Percentiles rank a stretch among this genome's conserved stretches.
phyloP scores from a whole-genome alignment of 2,329 filamentous ascomycete species.

The Hymenoscyphus infarciens region DNA sequence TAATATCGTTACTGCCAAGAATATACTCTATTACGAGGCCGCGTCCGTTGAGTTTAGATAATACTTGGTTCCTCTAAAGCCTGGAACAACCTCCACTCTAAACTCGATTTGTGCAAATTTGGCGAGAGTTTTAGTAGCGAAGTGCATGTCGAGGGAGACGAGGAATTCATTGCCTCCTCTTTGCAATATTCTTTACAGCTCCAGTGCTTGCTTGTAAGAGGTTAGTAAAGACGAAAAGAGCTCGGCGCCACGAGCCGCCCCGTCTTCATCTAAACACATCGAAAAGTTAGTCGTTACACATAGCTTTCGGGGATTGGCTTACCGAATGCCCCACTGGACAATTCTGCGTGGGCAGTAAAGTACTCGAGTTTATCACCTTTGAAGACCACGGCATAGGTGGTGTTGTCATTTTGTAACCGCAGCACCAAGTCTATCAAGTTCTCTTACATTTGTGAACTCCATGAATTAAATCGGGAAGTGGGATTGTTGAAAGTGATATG shows the following conservation, averaged over 20 bases:
- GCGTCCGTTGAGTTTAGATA: slow-evolving; percentile 16
- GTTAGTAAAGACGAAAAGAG: slow-evolving; percentile 6
- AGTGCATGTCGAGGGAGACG: slow-evolving; percentile 18
- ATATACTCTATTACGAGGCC: slow-evolving; percentile 20
- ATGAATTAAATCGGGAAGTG: too few relatives aligned
- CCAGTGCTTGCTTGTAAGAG: slow-evolving; percentile 7
- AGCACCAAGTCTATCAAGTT: too few relatives aligned
- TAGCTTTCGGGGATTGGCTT: too few relatives aligned
- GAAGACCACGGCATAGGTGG: too few relatives aligned
- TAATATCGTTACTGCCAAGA: slow-evolving; percentile 14
- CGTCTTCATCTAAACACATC: too few relatives aligned
- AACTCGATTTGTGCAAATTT: slow-evolving; percentile 15
- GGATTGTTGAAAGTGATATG: too few relatives aligned
- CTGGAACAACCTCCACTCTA: slow-evolving; percentile 13
- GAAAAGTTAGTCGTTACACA: too few relatives aligned
- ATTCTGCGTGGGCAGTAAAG: too few relatives aligned
- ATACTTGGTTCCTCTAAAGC: slow-evolving; percentile 13
- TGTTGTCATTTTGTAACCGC: too few relatives aligned
- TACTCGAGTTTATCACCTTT: too few relatives aligned
- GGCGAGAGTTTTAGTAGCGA: slow-evolving; percentile 9
- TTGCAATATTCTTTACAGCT: slow-evolving; percentile 8
- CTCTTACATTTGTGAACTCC: too few relatives aligned
- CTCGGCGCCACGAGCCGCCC: not conserved
- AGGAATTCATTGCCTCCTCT: slow-evolving; percentile 18
- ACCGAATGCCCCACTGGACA: too few relatives aligned